These are phyloP conservation scores for Neonectria punicea DNA, from an alignment of 2,329 filamentous ascomycete species.

Conservation along the genomic window DNA sequence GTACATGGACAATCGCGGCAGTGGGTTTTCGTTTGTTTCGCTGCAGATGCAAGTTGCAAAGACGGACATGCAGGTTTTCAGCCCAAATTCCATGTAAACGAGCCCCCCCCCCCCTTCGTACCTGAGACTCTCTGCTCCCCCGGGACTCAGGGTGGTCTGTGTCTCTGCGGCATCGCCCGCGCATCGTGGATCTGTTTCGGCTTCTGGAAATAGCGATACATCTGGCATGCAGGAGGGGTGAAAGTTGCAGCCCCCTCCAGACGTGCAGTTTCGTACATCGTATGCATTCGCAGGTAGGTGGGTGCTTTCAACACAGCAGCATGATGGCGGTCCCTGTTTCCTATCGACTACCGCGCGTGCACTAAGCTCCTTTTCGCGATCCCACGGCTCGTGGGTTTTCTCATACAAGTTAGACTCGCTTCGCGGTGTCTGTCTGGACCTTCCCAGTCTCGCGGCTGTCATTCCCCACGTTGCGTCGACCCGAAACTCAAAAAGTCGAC, in stretches of 20 bases:
- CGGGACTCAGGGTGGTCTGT: background rate
- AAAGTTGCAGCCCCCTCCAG: too few species aligned
- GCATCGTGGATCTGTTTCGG: background rate
- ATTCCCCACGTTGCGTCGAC: conserved; percentile 7
- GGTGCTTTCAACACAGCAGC: too few species aligned
- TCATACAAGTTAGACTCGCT: background rate
- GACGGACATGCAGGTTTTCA: too few species aligned
- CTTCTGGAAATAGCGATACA: background rate
- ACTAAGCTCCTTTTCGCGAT: conserved; percentile 15
- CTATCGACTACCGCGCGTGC: conserved; percentile 20
- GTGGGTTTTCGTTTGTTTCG: background rate
- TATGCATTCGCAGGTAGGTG: too few species aligned
- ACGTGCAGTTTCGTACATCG: background rate
- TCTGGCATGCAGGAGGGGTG: background rate
- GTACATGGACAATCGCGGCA: background rate
- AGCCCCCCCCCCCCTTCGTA: too few species aligned
- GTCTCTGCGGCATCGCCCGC: background rate
- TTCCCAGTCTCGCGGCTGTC: background rate
- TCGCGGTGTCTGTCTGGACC: too few species aligned
- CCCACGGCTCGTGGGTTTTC: conserved; percentile 2
- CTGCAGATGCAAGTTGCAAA: background rate
- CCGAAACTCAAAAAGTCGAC: conserved; percentile 12
- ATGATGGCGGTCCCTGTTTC: background rate
- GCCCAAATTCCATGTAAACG: background rate
- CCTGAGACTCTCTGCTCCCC: too few species aligned